Evolutionary conservation across 768 basidiomycete genomes (phyloP).

Genomic region (Solioccasus polychromus): DNA sequence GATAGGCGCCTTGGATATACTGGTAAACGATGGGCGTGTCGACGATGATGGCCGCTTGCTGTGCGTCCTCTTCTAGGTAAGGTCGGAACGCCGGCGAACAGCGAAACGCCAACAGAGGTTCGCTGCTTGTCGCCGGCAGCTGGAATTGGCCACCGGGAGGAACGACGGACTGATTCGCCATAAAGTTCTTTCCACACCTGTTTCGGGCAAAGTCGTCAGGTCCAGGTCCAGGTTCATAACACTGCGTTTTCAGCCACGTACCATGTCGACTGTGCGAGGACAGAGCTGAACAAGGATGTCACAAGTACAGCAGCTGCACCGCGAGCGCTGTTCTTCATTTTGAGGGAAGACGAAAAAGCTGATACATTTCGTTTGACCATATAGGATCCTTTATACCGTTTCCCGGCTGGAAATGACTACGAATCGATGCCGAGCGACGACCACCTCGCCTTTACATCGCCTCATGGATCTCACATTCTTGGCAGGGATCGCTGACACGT

Average conservation of each 20-base stretch:
- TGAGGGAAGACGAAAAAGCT: not conserved
- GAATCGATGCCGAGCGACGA: too few species aligned
- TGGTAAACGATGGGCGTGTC: slow-evolving; percentile 38
- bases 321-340: slow-evolving; percentile 17
- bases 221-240: not conserved
- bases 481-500: too few species aligned
- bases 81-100: slow-evolving; percentile 47
- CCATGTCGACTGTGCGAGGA: slow-evolving; percentile 29
- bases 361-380: not conserved
- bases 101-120: slow-evolving; percentile 43
- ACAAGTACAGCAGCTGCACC: slow-evolving; percentile 10
- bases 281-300: slow-evolving; percentile 3
- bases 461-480: too few species aligned
- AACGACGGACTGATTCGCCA: slow-evolving; percentile 37
- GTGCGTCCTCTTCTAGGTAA: slow-evolving; percentile 42
- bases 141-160: slow-evolving; percentile 47
- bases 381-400: slow-evolving; percentile 15
- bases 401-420: too few species aligned
- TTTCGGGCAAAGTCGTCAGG: not conserved
- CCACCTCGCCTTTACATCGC: too few species aligned
- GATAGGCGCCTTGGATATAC: slow-evolving; percentile 33
- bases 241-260: not conserved
- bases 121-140: slow-evolving; percentile 30
- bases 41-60: slow-evolving; percentile 29
- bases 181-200: slow-evolving; percentile 54